Conservation (phyloP, 305 asterid species). For the Andrographis paniculata region DNA sequence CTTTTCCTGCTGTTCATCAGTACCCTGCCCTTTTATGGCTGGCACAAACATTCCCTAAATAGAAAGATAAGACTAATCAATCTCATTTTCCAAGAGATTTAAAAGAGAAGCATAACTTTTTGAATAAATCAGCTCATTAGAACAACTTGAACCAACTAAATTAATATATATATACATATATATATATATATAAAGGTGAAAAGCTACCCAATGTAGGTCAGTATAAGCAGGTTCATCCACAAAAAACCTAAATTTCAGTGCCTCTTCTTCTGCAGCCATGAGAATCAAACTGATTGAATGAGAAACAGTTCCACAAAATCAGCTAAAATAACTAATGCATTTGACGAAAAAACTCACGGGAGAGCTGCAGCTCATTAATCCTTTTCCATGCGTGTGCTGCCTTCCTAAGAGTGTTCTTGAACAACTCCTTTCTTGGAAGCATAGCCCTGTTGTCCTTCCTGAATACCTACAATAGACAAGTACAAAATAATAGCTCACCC, state of each 20-base stretch:
- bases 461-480: conserved; percentile 44
- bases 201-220: conserved; percentile 94
- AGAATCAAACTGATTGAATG: not conserved
- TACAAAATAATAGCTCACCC: conserved; percentile 9
- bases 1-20: conserved; percentile 83
- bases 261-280: conserved; percentile 77
- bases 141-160: not conserved
- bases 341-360: conserved; percentile 35
- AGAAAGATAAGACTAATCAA: conserved; percentile 19
- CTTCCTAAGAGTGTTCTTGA: conserved; percentile 82
- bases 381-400: conserved; percentile 77
- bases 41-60: conserved; percentile 95
- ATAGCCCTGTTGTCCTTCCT: conserved; percentile 69
- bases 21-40: conserved; percentile 86
- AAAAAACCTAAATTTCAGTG: conserved; percentile 54
- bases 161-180: no score
- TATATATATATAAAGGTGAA: no score
- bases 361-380: conserved; percentile 60
- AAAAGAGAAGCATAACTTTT: not conserved
- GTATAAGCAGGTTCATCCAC: conserved; percentile 92
- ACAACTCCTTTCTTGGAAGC: conserved; percentile 83
- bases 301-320: not conserved
- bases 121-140: not conserved
- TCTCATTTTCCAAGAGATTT: not conserved
- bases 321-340: conserved; percentile 5